Evolutionary conservation across 768 basidiomycete genomes (phyloP).

Genomic region (Hygrophorus pudorinus): DNA sequence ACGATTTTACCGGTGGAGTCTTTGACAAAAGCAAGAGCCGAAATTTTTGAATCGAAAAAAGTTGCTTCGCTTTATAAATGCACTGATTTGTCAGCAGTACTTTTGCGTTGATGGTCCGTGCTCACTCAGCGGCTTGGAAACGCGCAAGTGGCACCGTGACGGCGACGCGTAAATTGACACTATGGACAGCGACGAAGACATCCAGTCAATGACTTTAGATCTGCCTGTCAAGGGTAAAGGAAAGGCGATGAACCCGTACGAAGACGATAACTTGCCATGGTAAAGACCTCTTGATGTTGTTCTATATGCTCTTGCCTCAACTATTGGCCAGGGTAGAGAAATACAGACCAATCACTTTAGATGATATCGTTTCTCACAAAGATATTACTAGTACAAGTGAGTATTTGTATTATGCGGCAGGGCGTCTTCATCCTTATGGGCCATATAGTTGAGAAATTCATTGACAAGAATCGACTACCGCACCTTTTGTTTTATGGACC

Average conservation of each 20-base stretch:
- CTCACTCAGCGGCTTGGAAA: slow-evolving; percentile 11
- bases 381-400: slow-evolving; percentile 92
- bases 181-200: slow-evolving; percentile 55
- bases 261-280: slow-evolving; percentile 79
- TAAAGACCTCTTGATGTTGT: slow-evolving; percentile 25
- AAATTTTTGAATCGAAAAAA: slow-evolving; percentile 11
- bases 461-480: slow-evolving; percentile 87
- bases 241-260: slow-evolving; percentile 41
- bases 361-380: slow-evolving; percentile 94
- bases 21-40: slow-evolving; percentile 75
- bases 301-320: not conserved
- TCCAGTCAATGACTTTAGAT: slow-evolving; percentile 23
- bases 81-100: not conserved
- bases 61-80: no score
- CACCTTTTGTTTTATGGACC: slow-evolving; percentile 97
- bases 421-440: slow-evolving; percentile 7
- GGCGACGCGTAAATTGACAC: not conserved
- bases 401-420: slow-evolving; percentile 17
- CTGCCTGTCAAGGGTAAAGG: slow-evolving; percentile 57
- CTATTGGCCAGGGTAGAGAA: slow-evolving; percentile 79
- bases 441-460: slow-evolving; percentile 83
- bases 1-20: slow-evolving; percentile 86
- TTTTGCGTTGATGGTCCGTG: slow-evolving; percentile 33
- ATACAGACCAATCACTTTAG: slow-evolving; percentile 83
- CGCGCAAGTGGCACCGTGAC: not conserved